Evolutionary conservation across 164 flowering plant genomes (phyloP).

Genomic region (Annona squamosa): DNA sequence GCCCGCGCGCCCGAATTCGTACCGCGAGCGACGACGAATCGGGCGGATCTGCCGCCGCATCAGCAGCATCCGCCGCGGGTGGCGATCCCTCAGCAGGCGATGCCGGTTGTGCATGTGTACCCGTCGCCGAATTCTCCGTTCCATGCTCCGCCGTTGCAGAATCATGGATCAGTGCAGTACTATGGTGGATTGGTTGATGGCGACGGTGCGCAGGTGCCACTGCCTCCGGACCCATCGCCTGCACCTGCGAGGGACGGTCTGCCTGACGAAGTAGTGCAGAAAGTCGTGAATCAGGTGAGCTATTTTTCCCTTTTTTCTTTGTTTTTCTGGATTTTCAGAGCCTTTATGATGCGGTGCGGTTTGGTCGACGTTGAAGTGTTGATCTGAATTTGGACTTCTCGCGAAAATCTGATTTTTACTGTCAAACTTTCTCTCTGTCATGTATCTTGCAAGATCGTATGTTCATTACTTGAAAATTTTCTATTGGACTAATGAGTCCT

Average conservation of each 20-base stretch:
- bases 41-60: constrained; percentile 18
- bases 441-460: neutral
- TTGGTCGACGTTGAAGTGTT: no score
- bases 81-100: constrained; percentile 19
- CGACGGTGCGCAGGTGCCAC: constrained; percentile 16
- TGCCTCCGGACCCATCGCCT: constrained; percentile 21
- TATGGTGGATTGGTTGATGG: constrained; percentile 6
- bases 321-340: neutral
- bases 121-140: constrained; percentile 28
- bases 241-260: constrained; percentile 25
- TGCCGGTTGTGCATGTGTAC: constrained; percentile 31
- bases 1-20: constrained; percentile 84
- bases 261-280: constrained; percentile 48
- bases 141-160: constrained; percentile 22
- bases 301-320: neutral
- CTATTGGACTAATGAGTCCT: no score
- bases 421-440: neutral
- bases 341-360: no score
- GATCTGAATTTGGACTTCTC: no score
- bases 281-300: constrained; percentile 64
- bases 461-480: no score
- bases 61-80: constrained; percentile 17
- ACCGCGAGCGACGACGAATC: constrained; percentile 22
- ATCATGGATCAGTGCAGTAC: constrained; percentile 25
- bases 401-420: neutral